Percentiles rank a stretch among this genome's conserved stretches.
Conservation (phyloP, 78 protist species). For the Neovahlkampfia damariscottae region DNA sequence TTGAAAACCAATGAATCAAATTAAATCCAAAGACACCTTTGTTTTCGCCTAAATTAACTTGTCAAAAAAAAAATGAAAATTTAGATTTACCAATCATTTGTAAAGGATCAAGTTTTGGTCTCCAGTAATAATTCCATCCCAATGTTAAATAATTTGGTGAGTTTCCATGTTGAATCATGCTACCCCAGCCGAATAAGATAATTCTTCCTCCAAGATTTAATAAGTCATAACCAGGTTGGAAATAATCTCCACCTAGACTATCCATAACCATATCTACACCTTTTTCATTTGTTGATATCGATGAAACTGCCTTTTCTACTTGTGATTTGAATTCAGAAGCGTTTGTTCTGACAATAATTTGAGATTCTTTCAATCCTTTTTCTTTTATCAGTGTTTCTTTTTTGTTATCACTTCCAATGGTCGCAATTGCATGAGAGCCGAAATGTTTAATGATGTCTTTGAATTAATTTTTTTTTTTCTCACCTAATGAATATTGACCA, state of each 20-base stretch:
- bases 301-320: not conserved
- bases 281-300: too few species aligned
- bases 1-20: not conserved
- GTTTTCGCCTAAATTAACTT: too few species aligned
- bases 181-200: not conserved
- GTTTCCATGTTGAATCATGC: not conserved
- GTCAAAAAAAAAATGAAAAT: too few species aligned
- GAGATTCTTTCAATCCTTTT: not conserved
- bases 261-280: conserved; percentile 1
- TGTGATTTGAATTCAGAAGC: not conserved
- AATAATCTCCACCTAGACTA: not conserved
- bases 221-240: not conserved
- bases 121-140: not conserved
- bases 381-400: not conserved
- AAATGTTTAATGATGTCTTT: not conserved
- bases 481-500: not conserved
- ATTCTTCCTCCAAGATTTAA: not conserved
- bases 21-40: not conserved
- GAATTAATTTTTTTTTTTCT: too few species aligned
- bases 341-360: not conserved
- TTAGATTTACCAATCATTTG: not conserved
- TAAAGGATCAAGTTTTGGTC: not conserved
- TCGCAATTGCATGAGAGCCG: not conserved
- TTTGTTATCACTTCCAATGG: not conserved
- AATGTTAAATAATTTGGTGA: not conserved